Evolutionary conservation across 352 stramenopile genomes (phyloP).

Genomic region (Phytophthora ramorum): DNA sequence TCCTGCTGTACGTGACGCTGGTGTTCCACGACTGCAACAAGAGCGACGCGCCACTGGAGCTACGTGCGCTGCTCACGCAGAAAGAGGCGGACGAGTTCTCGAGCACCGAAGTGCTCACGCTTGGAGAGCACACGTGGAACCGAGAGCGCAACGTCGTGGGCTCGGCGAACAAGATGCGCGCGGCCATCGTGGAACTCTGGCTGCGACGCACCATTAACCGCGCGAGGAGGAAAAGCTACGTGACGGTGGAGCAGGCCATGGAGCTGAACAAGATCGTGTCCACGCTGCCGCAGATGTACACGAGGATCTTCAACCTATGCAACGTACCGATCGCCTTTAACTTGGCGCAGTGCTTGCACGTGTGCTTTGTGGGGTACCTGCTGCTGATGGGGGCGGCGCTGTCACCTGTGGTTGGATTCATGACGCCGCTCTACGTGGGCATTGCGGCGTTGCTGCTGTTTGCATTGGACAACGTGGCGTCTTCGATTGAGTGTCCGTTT

Average conservation of each 20-base stretch:
- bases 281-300: constrained; percentile 58
- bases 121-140: constrained; percentile 57
- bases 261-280: constrained; percentile 60
- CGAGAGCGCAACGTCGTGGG: constrained; percentile 51
- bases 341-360: constrained; percentile 51
- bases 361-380: constrained; percentile 52
- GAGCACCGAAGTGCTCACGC: constrained; percentile 44
- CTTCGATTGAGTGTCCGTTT: constrained; percentile 61
- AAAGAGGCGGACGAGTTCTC: constrained; percentile 51
- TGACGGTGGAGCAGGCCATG: constrained; percentile 53
- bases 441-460: constrained; percentile 58
- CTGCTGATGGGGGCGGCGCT: constrained; percentile 40
- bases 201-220: constrained; percentile 52
- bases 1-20: constrained; percentile 61
- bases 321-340: constrained; percentile 59
- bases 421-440: constrained; percentile 40
- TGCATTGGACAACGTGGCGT: constrained; percentile 51
- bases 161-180: constrained; percentile 58
- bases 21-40: constrained; percentile 66
- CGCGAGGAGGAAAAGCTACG: constrained; percentile 45
- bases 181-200: constrained; percentile 66
- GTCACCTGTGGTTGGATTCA: constrained; percentile 23
- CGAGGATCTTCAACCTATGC: constrained; percentile 54
- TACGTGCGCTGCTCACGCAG: constrained; percentile 51
- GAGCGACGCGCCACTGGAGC: constrained; percentile 45